phyloP scores from a whole-genome alignment of 768 basidiomycete species.

The Sutorius australiensis region DNA sequence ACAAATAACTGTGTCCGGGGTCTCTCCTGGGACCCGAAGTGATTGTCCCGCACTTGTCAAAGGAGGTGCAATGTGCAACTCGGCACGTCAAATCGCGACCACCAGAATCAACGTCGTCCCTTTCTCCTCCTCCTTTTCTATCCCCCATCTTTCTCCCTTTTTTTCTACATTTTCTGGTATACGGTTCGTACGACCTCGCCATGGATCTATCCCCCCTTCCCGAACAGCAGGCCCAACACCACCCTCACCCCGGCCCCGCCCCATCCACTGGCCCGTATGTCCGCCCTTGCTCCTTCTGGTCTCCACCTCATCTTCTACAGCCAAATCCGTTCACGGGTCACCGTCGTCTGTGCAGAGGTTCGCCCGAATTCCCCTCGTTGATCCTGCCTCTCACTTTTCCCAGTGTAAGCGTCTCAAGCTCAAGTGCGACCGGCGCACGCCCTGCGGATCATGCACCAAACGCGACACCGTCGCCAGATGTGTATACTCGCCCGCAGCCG shows the following conservation, averaged over 20 bases:
- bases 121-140: neutral
- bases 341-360: constrained; percentile 81
- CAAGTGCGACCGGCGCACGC: constrained; percentile 76
- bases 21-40: constrained; percentile 19
- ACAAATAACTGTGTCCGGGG: constrained; percentile 11
- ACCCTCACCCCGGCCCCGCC: constrained; percentile 13
- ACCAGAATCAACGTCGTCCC: neutral
- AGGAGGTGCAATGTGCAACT: constrained; percentile 20
- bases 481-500: constrained; percentile 75
- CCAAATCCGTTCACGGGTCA: constrained; percentile 72
- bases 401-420: constrained; percentile 88
- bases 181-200: neutral
- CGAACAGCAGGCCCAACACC: constrained; percentile 17
- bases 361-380: constrained; percentile 13
- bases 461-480: constrained; percentile 72
- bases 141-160: neutral
- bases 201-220: constrained; percentile 21
- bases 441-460: constrained; percentile 76
- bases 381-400: neutral
- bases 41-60: constrained; percentile 10
- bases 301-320: constrained; percentile 30
- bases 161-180: neutral
- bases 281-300: constrained; percentile 4
- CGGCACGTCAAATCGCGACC: constrained; percentile 9
- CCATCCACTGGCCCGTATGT: constrained; percentile 32